A percentile compares a stretch with the other conserved stretches of the same genome.
Evolutionary conservation across 257 asterid genomes (phyloP).

Genomic region (Solanum pimpinellifolium): DNA sequence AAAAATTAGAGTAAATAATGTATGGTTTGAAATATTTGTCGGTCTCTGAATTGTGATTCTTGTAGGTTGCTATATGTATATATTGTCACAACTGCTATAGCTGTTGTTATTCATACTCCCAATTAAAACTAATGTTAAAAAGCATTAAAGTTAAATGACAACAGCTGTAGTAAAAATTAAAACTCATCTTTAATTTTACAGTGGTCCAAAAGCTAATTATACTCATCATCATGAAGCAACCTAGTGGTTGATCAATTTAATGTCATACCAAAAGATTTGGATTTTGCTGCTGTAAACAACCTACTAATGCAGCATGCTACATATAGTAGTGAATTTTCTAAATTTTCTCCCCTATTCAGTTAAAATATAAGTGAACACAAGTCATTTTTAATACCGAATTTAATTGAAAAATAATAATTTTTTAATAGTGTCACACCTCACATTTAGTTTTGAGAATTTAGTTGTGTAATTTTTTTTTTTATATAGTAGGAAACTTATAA

Average conservation of each 20-base stretch:
- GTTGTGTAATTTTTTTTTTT: too few relatives aligned
- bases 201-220: neutral
- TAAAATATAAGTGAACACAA: too few relatives aligned
- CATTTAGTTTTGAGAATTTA: too few relatives aligned
- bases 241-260: neutral
- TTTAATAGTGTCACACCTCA: too few relatives aligned
- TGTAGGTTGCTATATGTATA: neutral
- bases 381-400: too few relatives aligned
- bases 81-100: neutral
- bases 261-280: neutral
- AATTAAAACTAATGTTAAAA: neutral
- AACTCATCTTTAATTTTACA: neutral
- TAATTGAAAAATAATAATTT: too few relatives aligned
- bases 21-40: neutral
- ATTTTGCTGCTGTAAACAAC: neutral
- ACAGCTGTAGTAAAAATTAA: neutral
- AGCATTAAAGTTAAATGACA: neutral
- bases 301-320: neutral
- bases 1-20: neutral
- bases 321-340: too few relatives aligned
- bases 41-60: neutral
- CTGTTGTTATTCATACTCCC: neutral
- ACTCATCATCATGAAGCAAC: neutral
- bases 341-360: neutral
- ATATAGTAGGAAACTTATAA: too few relatives aligned